These are phyloP conservation scores for Arctium lappa DNA, from an alignment of 129 eudicot genomes.

Conservation along the genomic window DNA sequence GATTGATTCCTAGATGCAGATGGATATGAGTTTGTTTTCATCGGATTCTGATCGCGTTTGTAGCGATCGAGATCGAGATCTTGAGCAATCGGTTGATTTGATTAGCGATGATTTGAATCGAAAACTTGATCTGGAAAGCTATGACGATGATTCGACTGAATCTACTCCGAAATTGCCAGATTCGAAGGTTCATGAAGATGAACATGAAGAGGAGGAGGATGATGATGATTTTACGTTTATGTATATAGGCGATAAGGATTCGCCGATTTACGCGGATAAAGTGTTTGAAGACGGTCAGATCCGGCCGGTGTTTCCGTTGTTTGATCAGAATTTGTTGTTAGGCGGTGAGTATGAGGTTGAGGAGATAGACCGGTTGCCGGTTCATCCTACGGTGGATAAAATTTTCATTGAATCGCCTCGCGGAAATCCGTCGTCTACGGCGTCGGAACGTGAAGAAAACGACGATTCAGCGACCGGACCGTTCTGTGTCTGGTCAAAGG, in stretches of 20 bases:
- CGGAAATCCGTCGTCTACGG: constrained; percentile 9
- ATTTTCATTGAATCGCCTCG: constrained; percentile 31
- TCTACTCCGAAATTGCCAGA: constrained; percentile 1
- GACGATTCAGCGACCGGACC: constrained; percentile 44
- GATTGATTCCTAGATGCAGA: constrained; percentile 8
- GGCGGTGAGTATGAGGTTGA: constrained; percentile 26
- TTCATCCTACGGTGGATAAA: constrained; percentile 45
- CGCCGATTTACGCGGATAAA: not conserved
- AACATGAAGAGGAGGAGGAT: not conserved
- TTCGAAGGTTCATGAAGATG: constrained; percentile 1
- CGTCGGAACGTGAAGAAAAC: not conserved
- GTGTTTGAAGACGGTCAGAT: constrained; percentile 26
- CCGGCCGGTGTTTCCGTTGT: constrained; percentile 28
- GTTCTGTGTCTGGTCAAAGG: constrained; percentile 51
- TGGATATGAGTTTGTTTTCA: constrained; percentile 21
- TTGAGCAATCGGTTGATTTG: not conserved
- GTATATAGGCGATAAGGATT: constrained; percentile 20
- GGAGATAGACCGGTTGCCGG: constrained; percentile 29
- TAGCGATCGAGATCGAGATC: constrained; percentile 4
- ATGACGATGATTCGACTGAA: not conserved
- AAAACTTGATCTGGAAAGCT: constrained; percentile 14
- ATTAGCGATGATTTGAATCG: constrained; percentile 5
- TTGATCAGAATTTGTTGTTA: constrained; percentile 29
- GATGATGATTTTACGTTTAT: constrained; percentile 36
- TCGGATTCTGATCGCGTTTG: constrained; percentile 12